Conservation (phyloP, 2,329 filamentous ascomycete species). For the Alternaria hordeiaustralica region DNA sequence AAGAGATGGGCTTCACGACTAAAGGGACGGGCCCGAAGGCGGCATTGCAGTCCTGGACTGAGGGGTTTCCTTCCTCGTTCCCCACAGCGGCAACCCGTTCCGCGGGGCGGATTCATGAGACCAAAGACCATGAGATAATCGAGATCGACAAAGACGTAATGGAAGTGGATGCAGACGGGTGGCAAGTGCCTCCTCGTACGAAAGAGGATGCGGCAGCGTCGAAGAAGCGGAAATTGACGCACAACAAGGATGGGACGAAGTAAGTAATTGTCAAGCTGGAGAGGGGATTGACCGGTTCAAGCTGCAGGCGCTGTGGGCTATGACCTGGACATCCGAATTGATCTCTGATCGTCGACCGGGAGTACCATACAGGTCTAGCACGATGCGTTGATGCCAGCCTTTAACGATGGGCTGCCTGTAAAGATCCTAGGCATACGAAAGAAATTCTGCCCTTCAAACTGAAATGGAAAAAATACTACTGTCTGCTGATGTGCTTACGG, state of each 20-base stretch:
- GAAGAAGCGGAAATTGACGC: background rate
- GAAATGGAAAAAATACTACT: too few species aligned
- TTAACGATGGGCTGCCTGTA: background rate
- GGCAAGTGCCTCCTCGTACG: background rate
- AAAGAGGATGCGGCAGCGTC: background rate
- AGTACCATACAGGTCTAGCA: background rate
- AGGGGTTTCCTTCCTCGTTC: background rate
- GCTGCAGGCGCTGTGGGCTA: too few species aligned
- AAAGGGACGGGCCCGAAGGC: background rate
- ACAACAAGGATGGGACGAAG: background rate
- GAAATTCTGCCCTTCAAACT: background rate
- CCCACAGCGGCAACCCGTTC: background rate
- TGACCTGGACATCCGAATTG: background rate
- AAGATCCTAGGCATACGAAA: background rate
- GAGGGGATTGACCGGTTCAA: background rate
- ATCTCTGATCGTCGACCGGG: background rate
- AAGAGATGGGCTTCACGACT: background rate
- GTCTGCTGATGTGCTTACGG: background rate
- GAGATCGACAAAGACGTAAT: background rate
- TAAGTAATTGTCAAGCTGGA: background rate
- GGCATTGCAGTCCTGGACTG: background rate
- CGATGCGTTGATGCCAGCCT: background rate
- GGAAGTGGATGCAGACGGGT: background rate
- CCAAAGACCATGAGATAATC: background rate
- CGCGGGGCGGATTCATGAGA: background rate